Evolutionary conservation across 2,329 filamentous ascomycete species (phyloP), one percentile per base, ranked within the genome.

Genomic region (Monosporascus sp.): DNA sequence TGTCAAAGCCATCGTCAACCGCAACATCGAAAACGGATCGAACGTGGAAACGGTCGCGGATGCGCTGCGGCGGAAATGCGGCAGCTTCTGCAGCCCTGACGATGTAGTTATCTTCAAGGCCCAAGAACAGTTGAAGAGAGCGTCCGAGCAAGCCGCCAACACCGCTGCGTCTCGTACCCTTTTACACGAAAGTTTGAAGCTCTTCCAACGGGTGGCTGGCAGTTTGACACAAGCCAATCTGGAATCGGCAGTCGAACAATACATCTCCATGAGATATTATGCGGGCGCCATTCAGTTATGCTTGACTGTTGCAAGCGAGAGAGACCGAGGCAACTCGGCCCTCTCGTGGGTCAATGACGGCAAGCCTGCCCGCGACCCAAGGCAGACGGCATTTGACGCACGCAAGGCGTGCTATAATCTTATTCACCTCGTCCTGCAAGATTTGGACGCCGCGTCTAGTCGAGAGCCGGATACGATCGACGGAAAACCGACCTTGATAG

Each of bases 21-120:
- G 92, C 64, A 99, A 96, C 69, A 99, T 99, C 63, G 89, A 93
- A 54, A 96, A 91, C 65, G 94, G 95, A 9, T 93, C 92, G 5
- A 99, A 97, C 58, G 93, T 99, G 20, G 95, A 99, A 72, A 97
- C 92, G 0, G 91, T 99, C 24, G 93, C 94, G 0, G 94, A 99
- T 70, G 91, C 92, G n/a, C 75, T 99, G 49, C 84, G 94, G 47
- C 82, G 94, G 62, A 84, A 92, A 63, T 99, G 94, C 63, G 95
- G 94, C 57, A 97, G 89, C 72, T 99, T 99, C 79, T 99, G 94
- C 70, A 97, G 92, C 65, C 86, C 93, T 0, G 93, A 99, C 59
- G 94, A 99, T 73, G 94, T 97, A 2, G 86, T 97, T 59, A 93
- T 97, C 61, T 99, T 99, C 84, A 97, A 96, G 72, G 94, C 94